These are phyloP conservation scores for Ceratobasidium sp. DNA, from an alignment of 1,284 basidiomycete species.

Conservation along the genomic window DNA sequence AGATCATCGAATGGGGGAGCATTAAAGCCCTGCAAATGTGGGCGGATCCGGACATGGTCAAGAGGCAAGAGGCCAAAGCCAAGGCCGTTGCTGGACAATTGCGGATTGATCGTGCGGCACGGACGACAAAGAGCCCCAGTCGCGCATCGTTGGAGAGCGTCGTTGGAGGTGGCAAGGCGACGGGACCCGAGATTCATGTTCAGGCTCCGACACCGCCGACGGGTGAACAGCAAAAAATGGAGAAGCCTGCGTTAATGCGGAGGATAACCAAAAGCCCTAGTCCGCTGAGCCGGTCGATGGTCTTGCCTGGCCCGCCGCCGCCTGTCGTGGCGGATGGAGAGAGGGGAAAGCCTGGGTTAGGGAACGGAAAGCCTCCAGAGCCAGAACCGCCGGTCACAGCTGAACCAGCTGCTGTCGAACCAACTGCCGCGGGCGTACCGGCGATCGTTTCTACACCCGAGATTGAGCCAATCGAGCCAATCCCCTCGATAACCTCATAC, in stretches of 20 bases:
- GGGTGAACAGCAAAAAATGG: not conserved
- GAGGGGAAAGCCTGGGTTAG: too few relatives aligned
- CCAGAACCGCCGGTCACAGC: not conserved
- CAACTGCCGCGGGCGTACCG: not conserved
- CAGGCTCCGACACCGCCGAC: slow-evolving; percentile 17
- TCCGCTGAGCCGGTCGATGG: slow-evolving; percentile 18
- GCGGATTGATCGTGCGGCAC: not conserved
- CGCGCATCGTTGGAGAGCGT: not conserved
- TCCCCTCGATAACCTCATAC: too few relatives aligned
- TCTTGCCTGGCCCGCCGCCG: slow-evolving; percentile 2
- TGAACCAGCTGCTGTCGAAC: not conserved
- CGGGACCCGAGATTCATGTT: not conserved
- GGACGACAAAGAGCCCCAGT: not conserved
- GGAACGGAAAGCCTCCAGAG: slow-evolving; percentile 4
- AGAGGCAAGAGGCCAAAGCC: slow-evolving; percentile 38
- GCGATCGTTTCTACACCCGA: not conserved
- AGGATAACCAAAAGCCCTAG: not conserved
- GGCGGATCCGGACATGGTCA: slow-evolving; percentile 59
- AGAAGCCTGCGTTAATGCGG: not conserved
- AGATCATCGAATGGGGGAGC: slow-evolving; percentile 98
- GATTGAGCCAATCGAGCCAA: too few relatives aligned
- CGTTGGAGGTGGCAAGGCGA: not conserved
- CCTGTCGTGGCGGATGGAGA: too few relatives aligned
- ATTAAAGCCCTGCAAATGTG: slow-evolving; percentile 89
- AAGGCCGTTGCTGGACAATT: slow-evolving; percentile 37